Percentiles rank a stretch among this genome's conserved stretches.
Conservation (phyloP, 371 early-diverging fungal genomes). For the Nosema muscidifuracis region DNA sequence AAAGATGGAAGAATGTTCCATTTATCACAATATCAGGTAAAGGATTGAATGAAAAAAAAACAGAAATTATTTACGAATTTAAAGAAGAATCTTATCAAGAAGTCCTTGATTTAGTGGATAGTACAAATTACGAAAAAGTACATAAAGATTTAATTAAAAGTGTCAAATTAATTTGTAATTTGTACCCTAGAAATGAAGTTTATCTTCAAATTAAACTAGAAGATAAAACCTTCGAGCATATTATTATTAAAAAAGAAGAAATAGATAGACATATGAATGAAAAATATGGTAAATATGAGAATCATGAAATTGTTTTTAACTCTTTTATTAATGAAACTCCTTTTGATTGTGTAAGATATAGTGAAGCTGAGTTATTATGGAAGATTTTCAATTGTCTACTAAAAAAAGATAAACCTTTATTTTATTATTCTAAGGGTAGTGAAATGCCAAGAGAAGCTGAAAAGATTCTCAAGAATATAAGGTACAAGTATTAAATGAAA, state of each 20-base stretch:
- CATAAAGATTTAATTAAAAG: constrained; percentile 1
- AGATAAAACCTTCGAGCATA: not conserved
- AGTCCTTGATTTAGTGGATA: not conserved
- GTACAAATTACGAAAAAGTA: not conserved
- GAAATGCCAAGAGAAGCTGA: constrained; percentile 35
- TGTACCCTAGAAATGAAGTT: constrained; percentile 32
- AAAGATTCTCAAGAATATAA: constrained; percentile 23
- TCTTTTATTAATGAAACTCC: constrained; percentile 21
- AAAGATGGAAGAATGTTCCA: constrained; percentile 48
- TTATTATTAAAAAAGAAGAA: not conserved
- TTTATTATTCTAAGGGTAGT: constrained; percentile 41
- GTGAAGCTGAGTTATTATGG: constrained; percentile 53
- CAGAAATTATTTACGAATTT: constrained; percentile 42
- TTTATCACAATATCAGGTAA: constrained; percentile 56
- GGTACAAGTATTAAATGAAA: constrained; percentile 6
- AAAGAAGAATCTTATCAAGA: constrained; percentile 6
- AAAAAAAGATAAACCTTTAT: constrained; percentile 5
- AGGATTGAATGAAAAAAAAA: constrained; percentile 54
- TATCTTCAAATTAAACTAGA: constrained; percentile 24
- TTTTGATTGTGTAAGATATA: constrained; percentile 8
- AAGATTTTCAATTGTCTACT: constrained; percentile 40
- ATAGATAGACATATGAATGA: constrained; percentile 8
- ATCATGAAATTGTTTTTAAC: constrained; percentile 55
- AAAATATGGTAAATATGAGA: constrained; percentile 27
- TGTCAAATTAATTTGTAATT: constrained; percentile 26